Conservation (phyloP, 2,329 filamentous ascomycete genomes). For the Penicillium frequentans region DNA sequence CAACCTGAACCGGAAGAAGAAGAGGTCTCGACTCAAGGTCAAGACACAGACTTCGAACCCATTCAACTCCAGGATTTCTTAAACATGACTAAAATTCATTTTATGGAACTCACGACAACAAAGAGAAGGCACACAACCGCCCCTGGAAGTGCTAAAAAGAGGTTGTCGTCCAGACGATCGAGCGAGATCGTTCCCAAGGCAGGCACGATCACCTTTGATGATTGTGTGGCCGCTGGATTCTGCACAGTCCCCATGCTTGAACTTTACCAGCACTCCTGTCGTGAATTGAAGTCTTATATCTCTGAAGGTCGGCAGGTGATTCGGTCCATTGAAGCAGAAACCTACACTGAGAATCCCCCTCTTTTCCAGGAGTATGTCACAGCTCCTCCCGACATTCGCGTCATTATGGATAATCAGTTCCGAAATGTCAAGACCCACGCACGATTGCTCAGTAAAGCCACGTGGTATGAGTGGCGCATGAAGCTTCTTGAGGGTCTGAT, state of each 20-base stretch:
- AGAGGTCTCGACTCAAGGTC: constrained; percentile 45
- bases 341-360: constrained; percentile 83
- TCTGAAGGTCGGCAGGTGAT: constrained; percentile 88
- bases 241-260: constrained; percentile 92
- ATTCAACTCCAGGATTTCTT: constrained; percentile 91
- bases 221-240: constrained; percentile 81
- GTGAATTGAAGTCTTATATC: constrained; percentile 95
- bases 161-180: constrained; percentile 24
- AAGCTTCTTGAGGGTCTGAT: constrained; percentile 81
- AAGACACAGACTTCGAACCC: constrained; percentile 52
- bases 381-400: constrained; percentile 77
- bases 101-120: constrained; percentile 97
- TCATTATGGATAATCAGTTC: constrained; percentile 93
- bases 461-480: constrained; percentile 98
- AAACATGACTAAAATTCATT: constrained; percentile 92
- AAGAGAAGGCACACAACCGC: constrained; percentile 84
- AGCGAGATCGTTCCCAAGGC: constrained; percentile 26
- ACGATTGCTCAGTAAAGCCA: constrained; percentile 84
- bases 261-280: constrained; percentile 91
- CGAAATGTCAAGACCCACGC: constrained; percentile 96
- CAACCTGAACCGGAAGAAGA: constrained; percentile 43
- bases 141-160: constrained; percentile 48
- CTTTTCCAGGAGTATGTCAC: constrained; percentile 90
- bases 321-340: constrained; percentile 85
- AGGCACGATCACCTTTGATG: constrained; percentile 57